phyloP scores from a whole-genome alignment of 2,329 filamentous ascomycete species.

The Atkinsonella texensis region DNA sequence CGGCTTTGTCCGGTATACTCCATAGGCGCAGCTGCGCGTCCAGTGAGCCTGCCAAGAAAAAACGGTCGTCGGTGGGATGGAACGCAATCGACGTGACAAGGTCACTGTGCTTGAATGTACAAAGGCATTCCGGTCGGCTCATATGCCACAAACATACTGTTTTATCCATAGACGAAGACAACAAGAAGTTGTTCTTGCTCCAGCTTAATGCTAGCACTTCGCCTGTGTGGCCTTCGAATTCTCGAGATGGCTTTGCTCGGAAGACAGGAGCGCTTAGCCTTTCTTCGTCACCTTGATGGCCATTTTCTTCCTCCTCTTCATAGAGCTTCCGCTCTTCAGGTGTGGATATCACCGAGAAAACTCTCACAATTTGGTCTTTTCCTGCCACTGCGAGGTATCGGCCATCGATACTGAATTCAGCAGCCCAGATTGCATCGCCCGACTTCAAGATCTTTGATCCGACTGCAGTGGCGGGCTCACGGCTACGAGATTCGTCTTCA shows the following conservation, averaged over 20 bases:
- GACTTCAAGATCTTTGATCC: conserved; percentile 30
- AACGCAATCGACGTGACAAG: conserved; percentile 93
- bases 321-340: conserved; percentile 64
- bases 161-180: conserved; percentile 97
- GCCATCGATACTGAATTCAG: conserved; percentile 87
- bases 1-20: conserved; percentile 94
- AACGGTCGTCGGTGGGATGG: conserved; percentile 87
- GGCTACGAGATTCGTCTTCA: conserved; percentile 16
- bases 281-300: conserved; percentile 29
- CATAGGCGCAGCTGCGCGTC: conserved; percentile 82
- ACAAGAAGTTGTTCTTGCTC: conserved; percentile 97
- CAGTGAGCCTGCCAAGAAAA: conserved; percentile 88
- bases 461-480: conserved; percentile 23
- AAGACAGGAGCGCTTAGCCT: conserved; percentile 86
- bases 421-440: conserved; percentile 73
- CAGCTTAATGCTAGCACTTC: conserved; percentile 88
- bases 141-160: conserved; percentile 92
- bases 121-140: conserved; percentile 72
- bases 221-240: conserved; percentile 73
- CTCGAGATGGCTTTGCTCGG: conserved; percentile 59
- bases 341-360: conserved; percentile 81
- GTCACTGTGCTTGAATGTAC: conserved; percentile 88
- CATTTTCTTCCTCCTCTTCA: conserved; percentile 45
- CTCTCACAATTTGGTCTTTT: conserved; percentile 70
- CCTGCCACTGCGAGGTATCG: conserved; percentile 86